Evolutionary conservation across 192 early-diverging fungal species (phyloP), one percentile per base, ranked within the genome.

Genomic region (Coemansia biformis): DNA sequence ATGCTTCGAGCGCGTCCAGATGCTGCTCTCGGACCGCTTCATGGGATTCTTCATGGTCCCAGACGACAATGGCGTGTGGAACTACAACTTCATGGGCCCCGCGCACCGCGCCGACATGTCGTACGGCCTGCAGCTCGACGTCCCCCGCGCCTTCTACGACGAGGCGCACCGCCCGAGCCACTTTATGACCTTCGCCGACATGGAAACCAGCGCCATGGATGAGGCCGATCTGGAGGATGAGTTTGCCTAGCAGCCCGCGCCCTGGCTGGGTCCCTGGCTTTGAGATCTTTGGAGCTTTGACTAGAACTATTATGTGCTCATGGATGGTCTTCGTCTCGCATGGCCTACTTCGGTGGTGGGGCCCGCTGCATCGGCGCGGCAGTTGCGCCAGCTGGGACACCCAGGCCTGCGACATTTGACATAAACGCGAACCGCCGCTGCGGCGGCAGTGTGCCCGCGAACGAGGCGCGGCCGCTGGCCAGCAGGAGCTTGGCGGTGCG

Each of bases 11-110:
- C 91, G 90, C 69, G 93, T 97, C 36, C 96, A 99, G 75, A 95
- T 99, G 82, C 71, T 97, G 26, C 62, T 99, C 31, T 90, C 89
- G 13, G 93, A 99, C 69, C 79, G 91, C 24, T 97, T 94, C 83
- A 85, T 96, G 49, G 96, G 96, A 29, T 93, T 86, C 83, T 99
- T 99, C 47, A 92, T 99, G 92, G 93, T 97, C 2, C 96, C 96
- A 0, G 83, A 86, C 44, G 85, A 85, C 32, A 88, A 91, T 32
- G 89, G 88, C 29, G 73, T 96, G 44, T 99, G 96, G 96, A 99
- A 99, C 72, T 97, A 96, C 72, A 92, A 92, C 73, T 96, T 99
- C 67, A 95, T 96, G 92, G 96, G 93, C 9, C 88, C 96, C 9
- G 86, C 83, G 48, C 90, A 93, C 54, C 81, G 86, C 19, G 78